Base-by-base conservation (phyloP, 2,329 filamentous ascomycete genomes). In the Scleromitrula shiraiana region DNA sequence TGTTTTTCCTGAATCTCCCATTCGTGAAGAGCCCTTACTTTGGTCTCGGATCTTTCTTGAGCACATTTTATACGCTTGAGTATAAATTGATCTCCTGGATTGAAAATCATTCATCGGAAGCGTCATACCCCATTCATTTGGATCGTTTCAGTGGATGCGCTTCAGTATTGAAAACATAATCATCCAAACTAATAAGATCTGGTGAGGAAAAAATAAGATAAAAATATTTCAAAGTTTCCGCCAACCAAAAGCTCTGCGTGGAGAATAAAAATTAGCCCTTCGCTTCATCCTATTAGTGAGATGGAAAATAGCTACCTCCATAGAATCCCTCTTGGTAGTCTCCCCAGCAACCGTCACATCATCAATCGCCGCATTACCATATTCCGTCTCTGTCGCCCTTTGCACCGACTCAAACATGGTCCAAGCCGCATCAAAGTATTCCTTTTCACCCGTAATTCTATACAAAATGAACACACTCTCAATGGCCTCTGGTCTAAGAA, bases 401-500 rank as follows among this genome's bases (percentile, higher is more conserved):
- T 69, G 64, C 38, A 73, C 70, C 38, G 60, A 65, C 39, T 65
- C 57, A 53, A 72, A 73, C 69, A 73, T 72, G 29, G 64, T 64
- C 70, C 70, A 72, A 1, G 67, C 70, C 2, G 63, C 63, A 30
- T 72, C 67, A 38, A 67, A 66, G 33, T 66, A 60, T 5, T 57
- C 23, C 7, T 42, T 33, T 15, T 53, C 38, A 4, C 51, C 56
- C 5, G 54, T 54, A 14, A 60, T 39, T 10, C 57, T 54, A 38
- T 59, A 58, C 70, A 83, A 75, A 59, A 81, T 74, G 64, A 79
- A 83, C 14, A 83, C 76, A 10, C 76, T 80, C 62, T 83, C 79
- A 41, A 83, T 82, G 4, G 78, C 79, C 63, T 83, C 79, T 14
- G 79, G 79, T 59, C 75, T 69, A 22, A 79, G 66, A 22, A 77